These are phyloP conservation scores for Bryoglossum gracile DNA, from an alignment of 495 filamentous ascomycete species.

Conservation along the genomic window DNA sequence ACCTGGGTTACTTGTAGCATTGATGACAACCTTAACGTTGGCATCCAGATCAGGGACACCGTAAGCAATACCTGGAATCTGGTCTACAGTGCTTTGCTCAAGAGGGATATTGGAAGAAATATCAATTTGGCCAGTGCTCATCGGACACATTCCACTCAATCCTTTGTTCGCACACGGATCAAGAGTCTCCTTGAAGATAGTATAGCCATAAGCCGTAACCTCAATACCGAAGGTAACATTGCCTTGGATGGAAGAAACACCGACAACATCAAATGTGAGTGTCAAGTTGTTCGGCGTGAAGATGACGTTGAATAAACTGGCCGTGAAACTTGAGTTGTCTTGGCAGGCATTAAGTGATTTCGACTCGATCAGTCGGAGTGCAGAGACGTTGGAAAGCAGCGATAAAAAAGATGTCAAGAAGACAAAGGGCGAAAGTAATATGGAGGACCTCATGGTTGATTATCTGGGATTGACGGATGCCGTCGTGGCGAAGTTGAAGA, in stretches of 20 bases:
- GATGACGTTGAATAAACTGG: conserved; percentile 72
- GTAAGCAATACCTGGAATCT: conserved; percentile 82
- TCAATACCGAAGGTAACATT: conserved; percentile 73
- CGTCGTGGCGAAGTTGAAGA: conserved; percentile 13
- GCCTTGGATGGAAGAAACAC: conserved; percentile 77
- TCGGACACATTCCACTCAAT: conserved; percentile 80
- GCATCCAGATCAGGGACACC: conserved; percentile 90
- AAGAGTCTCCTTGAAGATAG: conserved; percentile 52
- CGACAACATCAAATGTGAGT: conserved; percentile 68
- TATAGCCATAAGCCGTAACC: conserved; percentile 77
- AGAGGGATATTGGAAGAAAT: conserved; percentile 63
- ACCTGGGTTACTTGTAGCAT: conserved; percentile 45
- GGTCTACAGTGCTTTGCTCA: conserved; percentile 42
- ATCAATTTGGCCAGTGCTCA: conserved; percentile 78
- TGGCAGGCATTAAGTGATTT: conserved; percentile 74
- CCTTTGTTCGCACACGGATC: conserved; percentile 65
- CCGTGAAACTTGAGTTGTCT: conserved; percentile 70
- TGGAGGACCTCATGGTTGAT: conserved; percentile 30
- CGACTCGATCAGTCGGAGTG: conserved; percentile 50
- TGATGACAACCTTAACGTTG: conserved; percentile 74
- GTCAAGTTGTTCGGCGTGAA: conserved; percentile 72
- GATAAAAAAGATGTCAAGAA: conserved; percentile 24
- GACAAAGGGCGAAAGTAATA: conserved; percentile 31
- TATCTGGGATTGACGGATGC: conserved; percentile 14
- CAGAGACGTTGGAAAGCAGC: conserved; percentile 26